Conservation (phyloP, 768 basidiomycete genomes). For the Lactarius sanguifluus region DNA sequence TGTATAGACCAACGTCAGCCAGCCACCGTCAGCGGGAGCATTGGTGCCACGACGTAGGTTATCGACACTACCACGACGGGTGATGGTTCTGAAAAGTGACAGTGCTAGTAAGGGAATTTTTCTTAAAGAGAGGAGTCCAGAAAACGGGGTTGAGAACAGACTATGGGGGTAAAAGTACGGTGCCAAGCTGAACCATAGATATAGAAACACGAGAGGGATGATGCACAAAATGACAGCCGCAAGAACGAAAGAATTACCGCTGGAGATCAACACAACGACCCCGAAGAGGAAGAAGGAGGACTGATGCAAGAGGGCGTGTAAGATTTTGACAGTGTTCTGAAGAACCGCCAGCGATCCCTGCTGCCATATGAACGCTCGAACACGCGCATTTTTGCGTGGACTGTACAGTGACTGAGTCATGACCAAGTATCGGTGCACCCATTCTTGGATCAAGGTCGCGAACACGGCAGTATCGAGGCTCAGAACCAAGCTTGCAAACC, state of each 20-base stretch:
- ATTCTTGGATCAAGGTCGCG: neutral
- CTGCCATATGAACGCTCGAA: neutral
- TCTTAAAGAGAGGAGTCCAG: conserved; percentile 3
- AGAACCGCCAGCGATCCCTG: neutral
- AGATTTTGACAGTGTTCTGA: conserved; percentile 1
- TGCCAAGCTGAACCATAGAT: conserved; percentile 11
- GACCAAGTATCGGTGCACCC: conserved; percentile 3
- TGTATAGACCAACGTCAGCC: conserved; percentile 4
- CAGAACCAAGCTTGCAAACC: neutral
- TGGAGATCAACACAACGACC: neutral
- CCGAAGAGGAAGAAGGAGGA: conserved; percentile 10
- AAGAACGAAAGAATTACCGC: neutral
- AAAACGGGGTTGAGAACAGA: conserved; percentile 15
- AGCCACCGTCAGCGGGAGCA: neutral
- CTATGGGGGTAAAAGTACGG: conserved; percentile 6
- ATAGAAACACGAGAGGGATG: neutral
- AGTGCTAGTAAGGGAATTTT: neutral
- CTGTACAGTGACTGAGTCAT: conserved; percentile 3
- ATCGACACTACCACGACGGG: neutral
- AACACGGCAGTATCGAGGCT: neutral
- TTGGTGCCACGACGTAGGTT: neutral
- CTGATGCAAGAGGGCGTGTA: conserved; percentile 1
- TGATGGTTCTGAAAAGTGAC: conserved; percentile 1
- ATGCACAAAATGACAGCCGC: conserved; percentile 2
- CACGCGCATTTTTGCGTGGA: neutral